A percentile compares a stretch with the other conserved stretches of the same genome.
These are phyloP conservation scores for Psilocybe cubensis DNA, from an alignment of 768 basidiomycete genomes.

Conservation along the genomic window DNA sequence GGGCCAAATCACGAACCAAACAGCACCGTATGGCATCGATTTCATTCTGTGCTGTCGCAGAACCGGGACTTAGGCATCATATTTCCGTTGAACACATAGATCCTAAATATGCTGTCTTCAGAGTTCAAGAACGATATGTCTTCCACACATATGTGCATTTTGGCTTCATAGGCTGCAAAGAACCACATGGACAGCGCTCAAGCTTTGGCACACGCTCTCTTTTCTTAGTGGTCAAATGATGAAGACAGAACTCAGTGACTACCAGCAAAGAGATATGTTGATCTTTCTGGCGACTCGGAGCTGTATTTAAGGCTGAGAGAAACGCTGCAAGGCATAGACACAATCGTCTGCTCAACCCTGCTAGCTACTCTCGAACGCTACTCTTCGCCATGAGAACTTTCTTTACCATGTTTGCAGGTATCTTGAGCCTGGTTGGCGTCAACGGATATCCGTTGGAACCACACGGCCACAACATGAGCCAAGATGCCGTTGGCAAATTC, in stretches of 20 bases:
- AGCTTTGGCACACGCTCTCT: background rate
- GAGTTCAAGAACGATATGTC: constrained; percentile 1
- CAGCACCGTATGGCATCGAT: constrained; percentile 5
- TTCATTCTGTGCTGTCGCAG: background rate
- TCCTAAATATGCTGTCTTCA: background rate
- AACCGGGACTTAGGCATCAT: constrained; percentile 3
- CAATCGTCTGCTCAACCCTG: background rate
- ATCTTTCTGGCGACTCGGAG: background rate
- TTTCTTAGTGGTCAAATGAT: background rate
- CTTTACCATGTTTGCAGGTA: constrained; percentile 10
- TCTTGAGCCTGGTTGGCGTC: constrained; percentile 9
- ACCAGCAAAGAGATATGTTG: background rate
- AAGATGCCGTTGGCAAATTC: constrained; percentile 12
- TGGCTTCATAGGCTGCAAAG: background rate
- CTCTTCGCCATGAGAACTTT: constrained; percentile 6
- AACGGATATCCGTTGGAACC: constrained; percentile 11
- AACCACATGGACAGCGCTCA: constrained; percentile 3
- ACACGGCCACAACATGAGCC: constrained; percentile 7
- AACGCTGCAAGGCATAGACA: background rate
- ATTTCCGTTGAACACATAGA: background rate
- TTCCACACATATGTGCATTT: constrained; percentile 1
- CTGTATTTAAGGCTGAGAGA: constrained; percentile 4
- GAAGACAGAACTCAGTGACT: background rate
- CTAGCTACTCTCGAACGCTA: background rate
- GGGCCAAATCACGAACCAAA: background rate